Conservation (phyloP, 176 grass and related monocot genomes). For the Lolium perenne region DNA sequence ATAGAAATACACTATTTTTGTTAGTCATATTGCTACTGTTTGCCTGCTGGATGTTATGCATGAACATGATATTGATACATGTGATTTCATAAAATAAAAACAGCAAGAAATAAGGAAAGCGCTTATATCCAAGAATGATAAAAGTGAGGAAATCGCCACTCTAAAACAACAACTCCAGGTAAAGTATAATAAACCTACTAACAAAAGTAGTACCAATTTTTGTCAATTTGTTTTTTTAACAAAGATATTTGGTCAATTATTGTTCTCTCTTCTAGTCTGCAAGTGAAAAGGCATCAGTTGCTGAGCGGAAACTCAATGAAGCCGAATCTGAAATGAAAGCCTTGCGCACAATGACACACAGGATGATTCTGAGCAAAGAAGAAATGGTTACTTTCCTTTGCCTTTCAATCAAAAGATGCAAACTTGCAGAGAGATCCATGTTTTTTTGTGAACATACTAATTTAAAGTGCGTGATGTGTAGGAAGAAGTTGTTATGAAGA, state of each 20-base stretch:
- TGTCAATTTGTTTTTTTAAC: neutral
- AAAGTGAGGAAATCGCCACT: conserved; percentile 68
- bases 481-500: conserved; percentile 93
- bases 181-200: conserved; percentile 38
- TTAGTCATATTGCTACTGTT: neutral
- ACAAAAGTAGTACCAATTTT: conserved; percentile 27
- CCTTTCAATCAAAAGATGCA: conserved; percentile 25
- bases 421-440: conserved; percentile 17
- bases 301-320: conserved; percentile 68
- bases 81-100: conserved; percentile 47
- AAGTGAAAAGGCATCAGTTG: conserved; percentile 53
- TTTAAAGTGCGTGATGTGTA: conserved; percentile 41
- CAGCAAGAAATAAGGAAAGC: conserved; percentile 86
- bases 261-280: conserved; percentile 61
- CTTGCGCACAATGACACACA: conserved; percentile 76
- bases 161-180: conserved; percentile 84
- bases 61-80: conserved; percentile 27
- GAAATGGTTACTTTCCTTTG: conserved; percentile 68
- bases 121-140: conserved; percentile 73
- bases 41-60: conserved; percentile 19
- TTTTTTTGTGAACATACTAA: conserved; percentile 22
- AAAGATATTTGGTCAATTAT: conserved; percentile 20
- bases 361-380: conserved; percentile 91
- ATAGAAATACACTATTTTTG: conserved; percentile 21
- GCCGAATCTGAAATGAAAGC: conserved; percentile 74